phyloP scores from a whole-genome alignment of 768 basidiomycete species.

The Sarcomyxa edulis region DNA sequence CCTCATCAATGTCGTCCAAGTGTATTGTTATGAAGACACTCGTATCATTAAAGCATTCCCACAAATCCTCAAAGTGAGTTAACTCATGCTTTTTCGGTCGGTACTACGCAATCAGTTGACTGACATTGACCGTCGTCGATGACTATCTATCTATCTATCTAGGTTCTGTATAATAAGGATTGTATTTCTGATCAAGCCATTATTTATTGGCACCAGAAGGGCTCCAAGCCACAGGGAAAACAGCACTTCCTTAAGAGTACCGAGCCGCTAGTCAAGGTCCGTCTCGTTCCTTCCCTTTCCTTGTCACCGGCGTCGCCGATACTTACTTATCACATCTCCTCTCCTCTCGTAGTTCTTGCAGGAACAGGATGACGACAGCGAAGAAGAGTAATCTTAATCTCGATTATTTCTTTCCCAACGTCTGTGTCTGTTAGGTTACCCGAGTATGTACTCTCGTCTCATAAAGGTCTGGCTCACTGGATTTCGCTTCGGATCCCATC shows the following conservation, averaged over 20 bases:
- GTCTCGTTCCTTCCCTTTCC: slow-evolving; percentile 9
- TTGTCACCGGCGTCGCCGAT: slow-evolving; percentile 1
- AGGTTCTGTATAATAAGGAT: slow-evolving; percentile 95
- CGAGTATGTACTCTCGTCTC: no score
- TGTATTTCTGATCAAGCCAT: slow-evolving; percentile 95
- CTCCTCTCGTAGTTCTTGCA: slow-evolving; percentile 68
- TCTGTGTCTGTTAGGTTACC: no score
- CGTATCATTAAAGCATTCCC: slow-evolving; percentile 93
- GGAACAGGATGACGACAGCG: slow-evolving; percentile 81
- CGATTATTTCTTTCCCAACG: neutral
- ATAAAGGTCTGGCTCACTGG: no score
- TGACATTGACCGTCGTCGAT: neutral
- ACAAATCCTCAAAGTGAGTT: slow-evolving; percentile 79
- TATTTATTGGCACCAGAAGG: slow-evolving; percentile 97
- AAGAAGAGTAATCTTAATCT: slow-evolving; percentile 32
- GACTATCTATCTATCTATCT: neutral
- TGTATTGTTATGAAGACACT: slow-evolving; percentile 95
- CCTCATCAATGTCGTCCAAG: slow-evolving; percentile 92
- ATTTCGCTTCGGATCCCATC: no score
- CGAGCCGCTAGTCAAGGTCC: slow-evolving; percentile 84
- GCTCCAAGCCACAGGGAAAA: slow-evolving; percentile 90
- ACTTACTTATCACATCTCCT: neutral
- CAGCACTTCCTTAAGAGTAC: slow-evolving; percentile 92
- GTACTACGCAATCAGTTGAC: neutral
- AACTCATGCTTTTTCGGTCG: slow-evolving; percentile 1